Percentiles rank a stretch among this genome's conserved stretches.
These are phyloP conservation scores for Penicillium sp. DNA, from an alignment of 2,329 filamentous ascomycete genomes.

Conservation along the genomic window DNA sequence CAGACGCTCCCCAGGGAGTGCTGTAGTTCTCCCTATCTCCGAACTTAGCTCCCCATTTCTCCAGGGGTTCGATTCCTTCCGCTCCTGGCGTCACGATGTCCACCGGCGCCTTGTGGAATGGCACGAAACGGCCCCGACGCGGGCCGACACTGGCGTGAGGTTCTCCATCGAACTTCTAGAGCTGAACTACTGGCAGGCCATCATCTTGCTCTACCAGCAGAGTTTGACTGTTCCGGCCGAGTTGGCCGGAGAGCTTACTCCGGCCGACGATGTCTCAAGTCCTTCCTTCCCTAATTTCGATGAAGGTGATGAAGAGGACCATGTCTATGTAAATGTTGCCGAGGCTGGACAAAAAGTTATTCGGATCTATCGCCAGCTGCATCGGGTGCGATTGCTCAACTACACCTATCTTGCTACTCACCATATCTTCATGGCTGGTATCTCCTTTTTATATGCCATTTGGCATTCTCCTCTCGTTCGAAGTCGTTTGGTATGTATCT, in stretches of 20 bases:
- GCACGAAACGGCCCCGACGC: constrained; percentile 75
- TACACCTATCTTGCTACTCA: constrained; percentile 95
- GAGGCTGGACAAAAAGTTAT: constrained; percentile 91
- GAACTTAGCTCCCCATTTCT: constrained; percentile 80
- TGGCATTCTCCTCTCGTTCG: constrained; percentile 92
- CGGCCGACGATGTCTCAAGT: constrained; percentile 55
- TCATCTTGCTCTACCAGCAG: constrained; percentile 93
- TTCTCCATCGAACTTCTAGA: constrained; percentile 89
- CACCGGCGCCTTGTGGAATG: constrained; percentile 77
- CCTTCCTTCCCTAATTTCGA: constrained; percentile 46
- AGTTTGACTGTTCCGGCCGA: constrained; percentile 79
- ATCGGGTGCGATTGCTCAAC: constrained; percentile 82
- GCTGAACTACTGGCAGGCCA: constrained; percentile 94
- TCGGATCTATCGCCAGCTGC: constrained; percentile 82
- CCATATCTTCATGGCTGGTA: constrained; percentile 93
- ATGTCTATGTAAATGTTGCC: constrained; percentile 89
- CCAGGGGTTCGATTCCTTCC: constrained; percentile 74
- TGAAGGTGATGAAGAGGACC: constrained; percentile 68
- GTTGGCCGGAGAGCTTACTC: constrained; percentile 69
- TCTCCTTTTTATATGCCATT: constrained; percentile 93
- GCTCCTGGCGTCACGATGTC: constrained; percentile 82
- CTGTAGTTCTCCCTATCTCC: constrained; percentile 70
- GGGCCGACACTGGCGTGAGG: constrained; percentile 73
- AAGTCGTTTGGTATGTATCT: constrained; percentile 66
- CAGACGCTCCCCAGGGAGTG: constrained; percentile 57